These are phyloP conservation scores for Cladobotryum protrusum DNA, from an alignment of 2,329 filamentous ascomycete genomes.

Conservation along the genomic window DNA sequence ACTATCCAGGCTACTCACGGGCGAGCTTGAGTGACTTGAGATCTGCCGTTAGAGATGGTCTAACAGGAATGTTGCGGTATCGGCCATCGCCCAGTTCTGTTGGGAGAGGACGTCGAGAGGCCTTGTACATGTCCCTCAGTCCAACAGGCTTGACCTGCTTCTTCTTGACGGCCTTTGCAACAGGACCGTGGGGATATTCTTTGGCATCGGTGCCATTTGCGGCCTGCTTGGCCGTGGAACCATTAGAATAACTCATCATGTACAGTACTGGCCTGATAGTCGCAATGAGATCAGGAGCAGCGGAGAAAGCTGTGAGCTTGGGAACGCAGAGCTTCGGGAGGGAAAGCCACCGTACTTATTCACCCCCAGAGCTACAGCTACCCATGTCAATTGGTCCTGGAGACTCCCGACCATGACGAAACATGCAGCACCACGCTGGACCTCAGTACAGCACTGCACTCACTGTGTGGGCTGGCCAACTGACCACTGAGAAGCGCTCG, in stretches of 20 bases:
- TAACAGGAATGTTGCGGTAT: conserved; percentile 43
- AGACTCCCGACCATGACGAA: not conserved
- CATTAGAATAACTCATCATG: conserved; percentile 18
- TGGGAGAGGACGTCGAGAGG: conserved; percentile 56
- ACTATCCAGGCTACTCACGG: conserved; percentile 26
- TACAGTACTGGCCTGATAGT: conserved; percentile 10
- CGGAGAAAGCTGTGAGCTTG: not conserved
- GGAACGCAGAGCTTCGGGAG: not conserved
- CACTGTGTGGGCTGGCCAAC: not conserved
- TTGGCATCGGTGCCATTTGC: conserved; percentile 19
- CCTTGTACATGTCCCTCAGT: conserved; percentile 31
- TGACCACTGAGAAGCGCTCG: conserved; percentile 2
- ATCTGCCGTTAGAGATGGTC: conserved; percentile 49
- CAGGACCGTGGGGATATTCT: conserved; percentile 7
- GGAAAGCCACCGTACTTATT: conserved; percentile 8
- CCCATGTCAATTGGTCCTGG: not conserved
- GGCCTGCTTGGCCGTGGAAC: conserved; percentile 11
- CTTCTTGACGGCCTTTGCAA: conserved; percentile 9
- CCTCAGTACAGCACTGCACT: not conserved
- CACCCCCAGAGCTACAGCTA: not conserved
- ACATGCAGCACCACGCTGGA: not conserved
- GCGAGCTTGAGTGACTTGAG: conserved; percentile 47
- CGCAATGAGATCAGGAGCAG: not conserved
- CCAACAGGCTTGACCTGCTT: conserved; percentile 13
- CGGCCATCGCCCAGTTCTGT: conserved; percentile 58